Percentiles rank a stretch among this genome's conserved stretches.
Conservation (phyloP, 345 rosid genomes). For the Aquilaria yunnanensis region DNA sequence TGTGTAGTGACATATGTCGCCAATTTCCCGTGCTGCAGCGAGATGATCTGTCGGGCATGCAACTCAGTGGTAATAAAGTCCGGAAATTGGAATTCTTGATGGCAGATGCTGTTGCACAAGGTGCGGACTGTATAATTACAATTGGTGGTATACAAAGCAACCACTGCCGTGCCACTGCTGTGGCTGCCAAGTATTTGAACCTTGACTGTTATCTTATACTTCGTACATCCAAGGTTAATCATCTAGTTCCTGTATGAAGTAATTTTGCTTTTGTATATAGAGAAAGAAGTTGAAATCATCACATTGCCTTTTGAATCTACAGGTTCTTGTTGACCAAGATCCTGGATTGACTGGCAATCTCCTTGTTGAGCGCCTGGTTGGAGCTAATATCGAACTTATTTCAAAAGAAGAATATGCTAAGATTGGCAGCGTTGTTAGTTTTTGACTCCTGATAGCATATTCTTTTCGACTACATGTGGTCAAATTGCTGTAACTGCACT, state of each 20-base stretch:
- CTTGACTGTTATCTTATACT: slow-evolving; percentile 68
- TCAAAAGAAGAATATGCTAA: slow-evolving; percentile 84
- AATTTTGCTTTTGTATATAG: background rate
- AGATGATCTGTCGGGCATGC: slow-evolving; percentile 87
- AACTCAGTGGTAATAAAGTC: slow-evolving; percentile 90
- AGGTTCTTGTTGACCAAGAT: slow-evolving; percentile 79
- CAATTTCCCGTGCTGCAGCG: slow-evolving; percentile 27
- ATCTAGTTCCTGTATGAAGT: background rate
- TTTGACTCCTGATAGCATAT: slow-evolving; percentile 10
- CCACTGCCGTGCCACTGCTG: slow-evolving; percentile 92
- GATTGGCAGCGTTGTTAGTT: slow-evolving; percentile 79
- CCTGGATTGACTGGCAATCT: slow-evolving; percentile 92
- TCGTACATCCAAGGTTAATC: slow-evolving; percentile 67
- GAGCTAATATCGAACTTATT: slow-evolving; percentile 79
- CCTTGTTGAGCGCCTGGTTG: slow-evolving; percentile 77
- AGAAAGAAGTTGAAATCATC: background rate
- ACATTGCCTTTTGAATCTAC: slow-evolving; percentile 6
- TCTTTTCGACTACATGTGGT: background rate
- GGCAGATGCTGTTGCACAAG: slow-evolving; percentile 77
- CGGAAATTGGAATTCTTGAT: slow-evolving; percentile 78
- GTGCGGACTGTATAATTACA: slow-evolving; percentile 81
- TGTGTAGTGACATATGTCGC: no score
- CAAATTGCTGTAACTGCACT: background rate
- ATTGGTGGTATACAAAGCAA: slow-evolving; percentile 95
- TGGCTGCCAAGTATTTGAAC: slow-evolving; percentile 78